These are phyloP conservation scores for Scytalidium sp. DNA, from an alignment of 2,329 filamentous ascomycete species.

Conservation along the genomic window DNA sequence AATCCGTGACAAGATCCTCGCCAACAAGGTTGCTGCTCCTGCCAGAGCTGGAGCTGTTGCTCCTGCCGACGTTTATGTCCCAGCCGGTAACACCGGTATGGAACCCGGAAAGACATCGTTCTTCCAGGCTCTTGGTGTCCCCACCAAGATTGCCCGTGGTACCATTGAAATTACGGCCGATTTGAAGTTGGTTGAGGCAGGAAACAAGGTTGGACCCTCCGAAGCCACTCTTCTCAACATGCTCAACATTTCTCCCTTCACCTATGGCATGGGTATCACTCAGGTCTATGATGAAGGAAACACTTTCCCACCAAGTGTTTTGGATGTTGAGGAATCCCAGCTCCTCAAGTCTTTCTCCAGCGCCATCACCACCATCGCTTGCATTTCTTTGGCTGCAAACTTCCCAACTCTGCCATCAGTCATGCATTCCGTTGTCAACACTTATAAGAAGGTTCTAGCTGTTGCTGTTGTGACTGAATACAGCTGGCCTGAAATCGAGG, in stretches of 20 bases:
- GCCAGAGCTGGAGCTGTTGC: slow-evolving; percentile 97
- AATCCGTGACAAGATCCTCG: slow-evolving; percentile 88
- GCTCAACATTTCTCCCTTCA: slow-evolving; percentile 99
- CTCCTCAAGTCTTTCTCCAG: slow-evolving; percentile 78
- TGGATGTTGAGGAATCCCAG: slow-evolving; percentile 94
- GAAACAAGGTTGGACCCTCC: slow-evolving; percentile 93
- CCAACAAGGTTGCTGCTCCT: slow-evolving; percentile 96
- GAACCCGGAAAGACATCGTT: slow-evolving; percentile 99
- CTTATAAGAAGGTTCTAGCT: slow-evolving; percentile 94
- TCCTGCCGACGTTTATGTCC: slow-evolving; percentile 88
- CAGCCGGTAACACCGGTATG: slow-evolving; percentile 99
- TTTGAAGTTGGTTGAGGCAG: slow-evolving; percentile 94
- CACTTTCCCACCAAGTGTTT: slow-evolving; percentile 78
- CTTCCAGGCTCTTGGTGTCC: slow-evolving; percentile 99
- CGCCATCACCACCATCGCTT: slow-evolving; percentile 83
- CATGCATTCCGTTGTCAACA: slow-evolving; percentile 94
- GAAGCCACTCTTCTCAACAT: slow-evolving; percentile 99
- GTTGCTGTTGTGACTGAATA: slow-evolving; percentile 88
- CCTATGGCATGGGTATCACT: slow-evolving; percentile 93
- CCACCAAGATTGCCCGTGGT: slow-evolving; percentile 99
- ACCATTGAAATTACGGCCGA: slow-evolving; percentile 99
- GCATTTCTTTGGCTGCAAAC: slow-evolving; percentile 86
- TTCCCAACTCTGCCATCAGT: slow-evolving; percentile 96
- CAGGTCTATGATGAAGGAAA: slow-evolving; percentile 99
- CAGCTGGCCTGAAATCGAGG: slow-evolving; percentile 92